These are phyloP conservation scores for Calonectria pseudoreteaudii DNA, from an alignment of 2,329 filamentous ascomycete genomes.

Conservation along the genomic window DNA sequence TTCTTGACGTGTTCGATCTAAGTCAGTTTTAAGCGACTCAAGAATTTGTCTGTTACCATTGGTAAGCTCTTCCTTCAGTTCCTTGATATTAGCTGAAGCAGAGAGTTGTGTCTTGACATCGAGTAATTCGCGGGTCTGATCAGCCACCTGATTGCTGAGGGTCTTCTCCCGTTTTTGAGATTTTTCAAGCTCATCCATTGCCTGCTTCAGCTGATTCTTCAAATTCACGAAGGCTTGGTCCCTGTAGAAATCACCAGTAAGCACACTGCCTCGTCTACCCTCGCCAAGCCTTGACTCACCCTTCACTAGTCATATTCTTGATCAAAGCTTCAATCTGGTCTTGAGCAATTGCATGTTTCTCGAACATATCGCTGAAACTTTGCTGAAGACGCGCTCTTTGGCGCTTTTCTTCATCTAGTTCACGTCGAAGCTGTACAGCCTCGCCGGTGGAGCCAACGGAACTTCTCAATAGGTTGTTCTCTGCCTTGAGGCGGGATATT, in stretches of 20 bases:
- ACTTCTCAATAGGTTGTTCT: slow-evolving; percentile 69
- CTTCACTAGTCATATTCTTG: slow-evolving; percentile 63
- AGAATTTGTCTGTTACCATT: slow-evolving; percentile 69
- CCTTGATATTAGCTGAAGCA: slow-evolving; percentile 65
- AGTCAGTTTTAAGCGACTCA: slow-evolving; percentile 68
- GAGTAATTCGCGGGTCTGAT: slow-evolving; percentile 67
- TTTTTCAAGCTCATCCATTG: slow-evolving; percentile 60
- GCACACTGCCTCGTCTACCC: slow-evolving; percentile 49
- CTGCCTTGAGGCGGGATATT: slow-evolving; percentile 69
- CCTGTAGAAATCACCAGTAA: slow-evolving; percentile 62
- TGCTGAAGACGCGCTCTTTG: slow-evolving; percentile 64
- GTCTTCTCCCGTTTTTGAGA: slow-evolving; percentile 55
- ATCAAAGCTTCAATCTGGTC: slow-evolving; percentile 68
- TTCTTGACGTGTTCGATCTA: slow-evolving; percentile 66
- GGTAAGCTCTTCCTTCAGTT: slow-evolving; percentile 67
- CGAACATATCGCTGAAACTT: slow-evolving; percentile 67
- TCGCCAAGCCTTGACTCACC: slow-evolving; percentile 62
- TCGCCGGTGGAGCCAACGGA: slow-evolving; percentile 66
- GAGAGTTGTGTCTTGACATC: slow-evolving; percentile 65
- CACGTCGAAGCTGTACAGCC: slow-evolving; percentile 64
- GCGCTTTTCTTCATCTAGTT: slow-evolving; percentile 66
- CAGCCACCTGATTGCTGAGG: slow-evolving; percentile 62
- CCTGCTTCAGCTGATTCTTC: slow-evolving; percentile 59
- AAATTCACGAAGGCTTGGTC: slow-evolving; percentile 65
- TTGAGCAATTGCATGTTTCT: slow-evolving; percentile 68